Evolutionary conservation across 768 basidiomycete species (phyloP).

Genomic region (Suillus alpinus): DNA sequence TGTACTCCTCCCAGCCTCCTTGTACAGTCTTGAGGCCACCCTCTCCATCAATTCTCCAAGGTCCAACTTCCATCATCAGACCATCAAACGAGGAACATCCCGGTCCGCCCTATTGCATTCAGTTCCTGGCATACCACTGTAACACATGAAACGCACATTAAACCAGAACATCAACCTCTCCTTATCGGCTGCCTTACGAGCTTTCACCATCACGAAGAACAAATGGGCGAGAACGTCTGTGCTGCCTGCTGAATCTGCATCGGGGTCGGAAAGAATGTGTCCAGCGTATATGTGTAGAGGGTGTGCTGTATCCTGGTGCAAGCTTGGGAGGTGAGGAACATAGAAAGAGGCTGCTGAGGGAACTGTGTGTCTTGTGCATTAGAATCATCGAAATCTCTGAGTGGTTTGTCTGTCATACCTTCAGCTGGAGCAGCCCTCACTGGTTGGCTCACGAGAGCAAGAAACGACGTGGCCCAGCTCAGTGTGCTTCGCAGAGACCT

Average conservation of each 20-base stretch:
- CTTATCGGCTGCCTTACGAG: conserved; percentile 83
- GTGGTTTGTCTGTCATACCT: neutral
- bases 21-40: conserved; percentile 71
- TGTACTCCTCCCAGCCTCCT: conserved; percentile 98
- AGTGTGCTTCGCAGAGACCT: neutral
- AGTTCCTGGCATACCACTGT: neutral
- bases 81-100: conserved; percentile 98
- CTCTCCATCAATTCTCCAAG: conserved; percentile 75
- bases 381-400: conserved; percentile 1
- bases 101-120: conserved; percentile 72
- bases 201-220: conserved; percentile 89
- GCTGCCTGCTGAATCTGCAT: conserved; percentile 43
- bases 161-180: conserved; percentile 95
- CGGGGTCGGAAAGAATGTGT: conserved; percentile 78
- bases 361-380: conserved; percentile 35
- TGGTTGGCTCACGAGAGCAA: neutral
- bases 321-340: conserved; percentile 70
- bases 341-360: conserved; percentile 85
- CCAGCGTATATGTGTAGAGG: conserved; percentile 84
- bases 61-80: conserved; percentile 97
- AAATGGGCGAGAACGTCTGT: conserved; percentile 75
- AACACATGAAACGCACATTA: conserved; percentile 56
- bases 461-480: neutral
- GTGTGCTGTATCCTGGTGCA: conserved; percentile 67
- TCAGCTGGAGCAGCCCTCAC: conserved; percentile 1